A percentile compares a stretch with the other conserved stretches of the same genome.
Evolutionary conservation across 1,284 basidiomycete species (phyloP).

Genomic region (Pascua guehoae): DNA sequence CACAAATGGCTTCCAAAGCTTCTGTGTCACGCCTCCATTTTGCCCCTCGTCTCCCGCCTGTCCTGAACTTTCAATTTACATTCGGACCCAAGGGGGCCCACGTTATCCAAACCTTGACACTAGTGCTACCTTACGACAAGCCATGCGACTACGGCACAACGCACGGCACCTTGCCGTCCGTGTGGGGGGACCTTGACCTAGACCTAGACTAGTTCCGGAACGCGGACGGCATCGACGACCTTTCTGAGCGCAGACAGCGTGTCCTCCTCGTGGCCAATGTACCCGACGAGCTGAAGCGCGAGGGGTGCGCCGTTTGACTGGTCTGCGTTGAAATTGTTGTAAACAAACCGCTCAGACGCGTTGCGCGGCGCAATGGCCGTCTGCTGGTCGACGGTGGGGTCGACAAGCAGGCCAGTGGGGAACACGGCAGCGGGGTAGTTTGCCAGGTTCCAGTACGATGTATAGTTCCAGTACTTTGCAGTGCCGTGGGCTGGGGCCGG

Average conservation of each 20-base stretch:
- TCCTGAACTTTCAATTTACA: too few relatives aligned
- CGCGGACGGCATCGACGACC: conserved; percentile 4
- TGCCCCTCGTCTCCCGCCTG: too few relatives aligned
- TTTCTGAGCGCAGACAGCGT: conserved; percentile 4
- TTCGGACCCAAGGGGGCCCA: too few relatives aligned
- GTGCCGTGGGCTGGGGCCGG: conserved; percentile 39
- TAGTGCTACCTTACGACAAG: too few relatives aligned
- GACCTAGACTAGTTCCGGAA: too few relatives aligned
- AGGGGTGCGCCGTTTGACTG: conserved; percentile 10
- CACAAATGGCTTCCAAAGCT: too few relatives aligned
- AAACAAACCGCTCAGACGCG: conserved; percentile 47
- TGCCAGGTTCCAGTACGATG: conserved; percentile 63
- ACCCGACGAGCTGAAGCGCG: conserved; percentile 15
- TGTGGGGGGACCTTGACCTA: too few relatives aligned
- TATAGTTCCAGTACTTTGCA: conserved; percentile 53
- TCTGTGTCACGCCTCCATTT: too few relatives aligned
- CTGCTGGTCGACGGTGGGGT: conserved; percentile 45
- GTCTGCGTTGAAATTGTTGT: conserved; percentile 22
- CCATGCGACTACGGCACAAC: too few relatives aligned
- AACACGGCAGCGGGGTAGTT: conserved; percentile 66
- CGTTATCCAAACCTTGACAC: too few relatives aligned
- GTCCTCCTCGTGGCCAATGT: conserved; percentile 15
- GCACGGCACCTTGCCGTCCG: too few relatives aligned
- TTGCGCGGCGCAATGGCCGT: conserved; percentile 51
- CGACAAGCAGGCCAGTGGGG: conserved; percentile 62